Evolutionary conservation across 148 eudicot species (phyloP), one percentile per base, ranked within the genome.

Genomic region (Hydrangea macrophylla): DNA sequence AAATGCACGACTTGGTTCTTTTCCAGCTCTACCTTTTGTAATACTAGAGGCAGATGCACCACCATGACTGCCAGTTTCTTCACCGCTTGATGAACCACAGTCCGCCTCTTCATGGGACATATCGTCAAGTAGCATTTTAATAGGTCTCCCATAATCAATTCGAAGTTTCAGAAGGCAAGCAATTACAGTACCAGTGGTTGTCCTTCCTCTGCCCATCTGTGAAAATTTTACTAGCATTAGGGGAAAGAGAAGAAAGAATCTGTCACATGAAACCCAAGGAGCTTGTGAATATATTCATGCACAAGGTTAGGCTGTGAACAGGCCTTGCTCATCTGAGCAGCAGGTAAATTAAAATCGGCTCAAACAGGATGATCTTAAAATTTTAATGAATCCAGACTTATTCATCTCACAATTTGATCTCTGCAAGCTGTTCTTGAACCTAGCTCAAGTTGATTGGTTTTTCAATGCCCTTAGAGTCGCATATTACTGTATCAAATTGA

Each of bases 141-240:
- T 83, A 35, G 98, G 98, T 80, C 84, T 84, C 58, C 98, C 98
- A 76, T 85, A 71, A 71, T 90, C 98, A 26, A 92, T 86, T 79
- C 98, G 80, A 48, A 92, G 88, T 75, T 86, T 92, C 60, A 90
- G 73, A 70, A 92, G 98, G 78, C 98, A 90, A 58, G 98, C 98
- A 70, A 92, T 90, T 36, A 92, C 98, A 67, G 98, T 92, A 65
- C 98, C 98, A 13, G 96, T 92, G 68, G 98, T 92, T 61, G 98
- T 92, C 79, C 98, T 82, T 60, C 98, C 98, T 68, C 83, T 86
- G 53, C 98, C 98, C 98, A 92, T 92, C 96, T 92, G 89, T 31
- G 71, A 71, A 73, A 63, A 67, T 68, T 53, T 59, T 20, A 42
- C 51, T 23, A 59, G 44, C 27, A 54, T 53, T 27, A 60, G 55